Evolutionary conservation across 2,329 filamentous ascomycete genomes (phyloP).

Genomic region (Scytalidium sp.): DNA sequence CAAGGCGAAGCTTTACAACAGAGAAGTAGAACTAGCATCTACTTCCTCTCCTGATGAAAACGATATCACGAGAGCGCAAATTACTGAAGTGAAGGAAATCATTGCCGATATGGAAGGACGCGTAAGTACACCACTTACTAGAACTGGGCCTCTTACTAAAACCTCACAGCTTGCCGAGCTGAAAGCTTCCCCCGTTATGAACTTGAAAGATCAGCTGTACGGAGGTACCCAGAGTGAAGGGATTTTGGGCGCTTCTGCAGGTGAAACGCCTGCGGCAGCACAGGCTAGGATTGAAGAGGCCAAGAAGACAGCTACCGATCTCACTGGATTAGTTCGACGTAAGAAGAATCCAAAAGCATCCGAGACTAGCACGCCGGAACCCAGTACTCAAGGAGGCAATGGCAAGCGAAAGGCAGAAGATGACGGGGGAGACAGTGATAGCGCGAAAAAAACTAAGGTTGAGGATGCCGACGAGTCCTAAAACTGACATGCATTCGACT

Average conservation of each 20-base stretch:
- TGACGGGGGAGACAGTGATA: slow-evolving; percentile 21
- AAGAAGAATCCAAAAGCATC: slow-evolving; percentile 51
- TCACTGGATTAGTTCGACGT: slow-evolving; percentile 68
- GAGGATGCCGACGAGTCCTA: slow-evolving; percentile 13
- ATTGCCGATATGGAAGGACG: slow-evolving; percentile 76
- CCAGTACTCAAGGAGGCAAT: slow-evolving; percentile 33
- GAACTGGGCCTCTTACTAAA: slow-evolving; percentile 10
- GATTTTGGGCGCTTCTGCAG: slow-evolving; percentile 61
- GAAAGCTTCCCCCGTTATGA: slow-evolving; percentile 57
- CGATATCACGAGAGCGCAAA: slow-evolving; percentile 57
- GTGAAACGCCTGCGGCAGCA: slow-evolving; percentile 58
- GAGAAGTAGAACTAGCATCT: slow-evolving; percentile 63
- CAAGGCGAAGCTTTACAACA: slow-evolving; percentile 65
- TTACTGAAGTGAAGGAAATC: slow-evolving; percentile 74
- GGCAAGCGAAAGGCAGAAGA: slow-evolving; percentile 54
- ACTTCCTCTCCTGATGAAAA: slow-evolving; percentile 65
- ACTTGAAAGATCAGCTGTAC: slow-evolving; percentile 46
- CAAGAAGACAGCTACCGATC: slow-evolving; percentile 69
- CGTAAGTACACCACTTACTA: slow-evolving; percentile 39
- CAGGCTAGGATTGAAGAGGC: slow-evolving; percentile 68
- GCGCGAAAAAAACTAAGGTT: slow-evolving; percentile 29
- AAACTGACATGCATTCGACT: not conserved
- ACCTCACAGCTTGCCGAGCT: slow-evolving; percentile 62
- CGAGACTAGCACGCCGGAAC: slow-evolving; percentile 24
- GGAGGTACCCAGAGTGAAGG: slow-evolving; percentile 45